phyloP scores from a whole-genome alignment of 192 early-diverging fungal genomes.

The Umbelopsis isabellina region DNA sequence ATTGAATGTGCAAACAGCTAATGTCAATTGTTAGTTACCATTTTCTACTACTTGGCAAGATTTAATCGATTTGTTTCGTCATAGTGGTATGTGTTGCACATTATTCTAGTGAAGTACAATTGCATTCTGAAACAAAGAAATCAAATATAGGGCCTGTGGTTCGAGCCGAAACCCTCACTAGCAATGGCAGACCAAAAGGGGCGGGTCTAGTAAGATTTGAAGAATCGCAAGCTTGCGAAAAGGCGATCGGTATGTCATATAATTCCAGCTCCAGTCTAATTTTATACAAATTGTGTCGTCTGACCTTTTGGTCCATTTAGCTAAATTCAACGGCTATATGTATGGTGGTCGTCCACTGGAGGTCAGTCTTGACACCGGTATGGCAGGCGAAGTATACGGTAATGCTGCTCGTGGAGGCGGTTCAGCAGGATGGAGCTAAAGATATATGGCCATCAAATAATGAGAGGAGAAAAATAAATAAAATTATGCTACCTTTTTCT shows the following conservation, averaged over 20 bases:
- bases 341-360: conserved; percentile 55
- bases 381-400: neutral
- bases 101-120: neutral
- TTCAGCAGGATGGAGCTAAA: no score
- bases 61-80: conserved; percentile 57
- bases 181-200: conserved; percentile 55
- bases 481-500: no score
- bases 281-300: no score
- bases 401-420: no score
- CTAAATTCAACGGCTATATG: conserved; percentile 53
- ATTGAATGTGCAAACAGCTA: neutral
- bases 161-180: conserved; percentile 49
- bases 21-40: conserved; percentile 43
- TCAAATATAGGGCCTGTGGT: conserved; percentile 42
- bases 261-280: neutral
- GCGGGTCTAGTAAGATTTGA: conserved; percentile 60
- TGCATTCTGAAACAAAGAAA: conserved; percentile 3
- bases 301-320: conserved; percentile 25
- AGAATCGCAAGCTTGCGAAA: conserved; percentile 45
- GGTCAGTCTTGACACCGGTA: conserved; percentile 39
- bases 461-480: no score
- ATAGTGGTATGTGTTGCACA: conserved; percentile 41
- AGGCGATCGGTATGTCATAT: conserved; percentile 52
- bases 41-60: conserved; percentile 63
- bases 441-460: no score